These are phyloP conservation scores for Cordyceps javanica DNA, from an alignment of 2,329 filamentous ascomycete genomes.

Conservation along the genomic window DNA sequence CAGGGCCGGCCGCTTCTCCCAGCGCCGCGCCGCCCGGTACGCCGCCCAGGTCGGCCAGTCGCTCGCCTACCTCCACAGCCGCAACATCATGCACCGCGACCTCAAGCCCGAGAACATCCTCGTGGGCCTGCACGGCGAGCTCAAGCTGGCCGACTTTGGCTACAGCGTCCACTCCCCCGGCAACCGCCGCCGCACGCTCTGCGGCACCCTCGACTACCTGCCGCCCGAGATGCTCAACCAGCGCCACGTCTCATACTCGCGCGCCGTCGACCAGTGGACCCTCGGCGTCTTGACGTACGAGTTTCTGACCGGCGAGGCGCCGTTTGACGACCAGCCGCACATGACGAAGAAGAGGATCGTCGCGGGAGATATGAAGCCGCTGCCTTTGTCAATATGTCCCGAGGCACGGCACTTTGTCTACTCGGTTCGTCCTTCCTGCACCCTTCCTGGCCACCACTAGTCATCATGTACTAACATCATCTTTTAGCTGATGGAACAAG, in stretches of 20 bases:
- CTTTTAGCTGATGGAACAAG: conserved; percentile 16
- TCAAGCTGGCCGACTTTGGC: conserved; percentile 25
- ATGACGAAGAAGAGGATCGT: conserved; percentile 19
- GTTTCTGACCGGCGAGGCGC: conserved; percentile 20
- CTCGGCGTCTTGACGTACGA: conserved; percentile 23
- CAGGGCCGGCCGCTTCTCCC: conserved; percentile 70
- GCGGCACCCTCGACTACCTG: conserved; percentile 24
- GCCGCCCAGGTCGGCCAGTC: conserved; percentile 84
- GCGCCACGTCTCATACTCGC: conserved; percentile 13
- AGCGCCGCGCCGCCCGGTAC: conserved; percentile 80
- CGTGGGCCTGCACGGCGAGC: conserved; percentile 23
- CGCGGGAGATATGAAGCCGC: conserved; percentile 17
- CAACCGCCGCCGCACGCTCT: conserved; percentile 19
- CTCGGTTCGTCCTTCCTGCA: conserved; percentile 12
- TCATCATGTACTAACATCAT: not conserved
- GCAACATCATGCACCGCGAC: conserved; percentile 85
- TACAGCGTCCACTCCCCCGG: conserved; percentile 24
- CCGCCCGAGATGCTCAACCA: conserved; percentile 22
- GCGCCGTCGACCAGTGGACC: conserved; percentile 19
- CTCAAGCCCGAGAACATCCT: conserved; percentile 51
- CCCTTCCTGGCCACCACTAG: not conserved
- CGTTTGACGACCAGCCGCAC: conserved; percentile 19
- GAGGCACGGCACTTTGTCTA: conserved; percentile 18
- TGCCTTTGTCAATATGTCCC: conserved; percentile 16
- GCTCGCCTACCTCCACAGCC: conserved; percentile 78